Base-by-base conservation (phyloP, 2,329 filamentous ascomycete genomes). In the Penicillium sp. region DNA sequence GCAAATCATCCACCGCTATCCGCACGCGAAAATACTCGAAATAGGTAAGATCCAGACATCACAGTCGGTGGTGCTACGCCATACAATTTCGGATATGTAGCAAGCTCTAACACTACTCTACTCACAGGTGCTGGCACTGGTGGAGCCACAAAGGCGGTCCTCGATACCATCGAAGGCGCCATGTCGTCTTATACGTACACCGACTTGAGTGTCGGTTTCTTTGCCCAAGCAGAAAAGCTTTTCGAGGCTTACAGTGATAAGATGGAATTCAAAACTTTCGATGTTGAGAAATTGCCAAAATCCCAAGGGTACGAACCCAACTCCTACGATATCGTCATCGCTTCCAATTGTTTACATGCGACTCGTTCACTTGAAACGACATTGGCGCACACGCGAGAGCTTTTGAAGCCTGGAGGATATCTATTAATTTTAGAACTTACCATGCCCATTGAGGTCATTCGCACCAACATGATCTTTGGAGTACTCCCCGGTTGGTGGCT, bases 351-450 rank as follows among this genome's bases (percentile, higher is more conserved):
- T 7, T 60, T 73, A 9, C 69, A 74, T 40, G 71, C 69, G 0
- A 71, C 70, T 0, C 26, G 26, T 16, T 43, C 20, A 3, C 43
- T 71, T 1, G 53, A 63, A 1, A 58, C 59, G n/a, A 65, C 64
- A 1, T 18, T 70, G 20, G 14, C 16, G 1, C 63, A 72, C 53
- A 60, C 71, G 0, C 62, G 61, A 3, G 59, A 57, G 5, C 60
- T 73, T 3, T 61, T 73, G 1, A 60, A 61, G 28, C 74, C 79
- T 0, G 77, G 74, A 1, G 80, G 80, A 0, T 72, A 75, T 35
- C 63, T 83, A 0, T 33, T 81, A 1, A 47, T 80, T 0, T 55
- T 75, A 4, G 79, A 83, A 55, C 57, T 75, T 1, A 69, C 65
- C 3, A 26, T 11, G 18, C 24, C 18, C 14, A 33, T 16, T 24